A percentile compares a stretch with the other conserved stretches of the same genome.
phyloP scores from a whole-genome alignment of 1,284 basidiomycete species.

The Agroathelia rolfsii region DNA sequence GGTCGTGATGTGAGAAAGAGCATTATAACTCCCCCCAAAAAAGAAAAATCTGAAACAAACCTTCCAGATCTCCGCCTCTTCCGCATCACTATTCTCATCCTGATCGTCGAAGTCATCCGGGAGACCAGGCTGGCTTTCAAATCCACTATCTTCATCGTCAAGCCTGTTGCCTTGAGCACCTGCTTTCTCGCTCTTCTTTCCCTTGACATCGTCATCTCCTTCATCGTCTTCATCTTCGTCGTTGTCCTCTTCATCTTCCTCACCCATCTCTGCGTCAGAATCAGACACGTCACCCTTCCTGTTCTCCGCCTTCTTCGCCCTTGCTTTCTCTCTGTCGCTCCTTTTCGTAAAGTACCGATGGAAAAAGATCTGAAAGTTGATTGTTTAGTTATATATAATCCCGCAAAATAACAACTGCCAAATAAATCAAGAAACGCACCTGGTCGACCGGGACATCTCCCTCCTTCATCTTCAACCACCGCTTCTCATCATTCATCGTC shows the following conservation, averaged over 20 bases:
- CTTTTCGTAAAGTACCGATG: slow-evolving; percentile 59
- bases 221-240: slow-evolving; percentile 24
- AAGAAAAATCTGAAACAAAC: slow-evolving; percentile 28
- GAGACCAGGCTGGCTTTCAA: slow-evolving; percentile 19
- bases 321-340: slow-evolving; percentile 39
- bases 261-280: slow-evolving; percentile 16
- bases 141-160: slow-evolving; percentile 27
- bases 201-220: slow-evolving; percentile 25
- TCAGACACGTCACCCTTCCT: slow-evolving; percentile 25
- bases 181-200: slow-evolving; percentile 20
- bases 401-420: neutral
- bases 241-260: slow-evolving; percentile 25
- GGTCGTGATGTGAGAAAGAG: slow-evolving; percentile 2
- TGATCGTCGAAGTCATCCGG: slow-evolving; percentile 35
- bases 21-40: neutral
- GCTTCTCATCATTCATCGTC: slow-evolving; percentile 71
- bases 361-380: slow-evolving; percentile 47
- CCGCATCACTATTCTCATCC: slow-evolving; percentile 35
- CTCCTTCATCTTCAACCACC: slow-evolving; percentile 66
- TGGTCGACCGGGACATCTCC: slow-evolving; percentile 85
- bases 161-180: slow-evolving; percentile 25
- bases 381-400: slow-evolving; percentile 4
- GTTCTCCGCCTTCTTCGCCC: slow-evolving; percentile 35
- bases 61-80: slow-evolving; percentile 78
- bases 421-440: slow-evolving; percentile 29